A percentile compares a stretch with the other conserved stretches of the same genome.
These are phyloP conservation scores for Ceratorhiza oryzae-sativae DNA, from an alignment of 1,284 basidiomycete genomes.

Conservation along the genomic window DNA sequence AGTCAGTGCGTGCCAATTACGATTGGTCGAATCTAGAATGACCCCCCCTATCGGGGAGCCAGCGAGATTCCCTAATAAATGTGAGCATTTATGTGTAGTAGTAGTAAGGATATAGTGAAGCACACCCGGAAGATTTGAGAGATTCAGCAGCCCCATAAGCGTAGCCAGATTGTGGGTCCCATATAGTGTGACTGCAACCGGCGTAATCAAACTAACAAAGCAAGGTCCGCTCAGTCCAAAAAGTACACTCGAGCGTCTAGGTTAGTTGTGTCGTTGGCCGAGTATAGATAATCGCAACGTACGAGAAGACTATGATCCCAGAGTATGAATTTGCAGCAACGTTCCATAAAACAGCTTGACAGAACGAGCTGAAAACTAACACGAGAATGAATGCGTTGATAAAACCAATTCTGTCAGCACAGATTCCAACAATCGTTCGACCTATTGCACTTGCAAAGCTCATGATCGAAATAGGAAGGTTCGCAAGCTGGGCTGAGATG, in stretches of 20 bases:
- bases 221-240: conserved; percentile 33
- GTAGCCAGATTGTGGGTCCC: conserved; percentile 45
- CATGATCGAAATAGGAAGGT: conserved; percentile 43
- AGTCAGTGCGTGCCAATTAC: conserved; percentile 44
- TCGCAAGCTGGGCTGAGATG: conserved; percentile 40
- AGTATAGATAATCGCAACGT: conserved; percentile 4
- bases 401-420: conserved; percentile 44
- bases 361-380: conserved; percentile 43
- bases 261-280: neutral
- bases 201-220: conserved; percentile 44
- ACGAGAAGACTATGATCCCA: conserved; percentile 44
- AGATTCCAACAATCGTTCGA: conserved; percentile 42
- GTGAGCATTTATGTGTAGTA: neutral
- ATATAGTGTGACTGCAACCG: conserved; percentile 44
- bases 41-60: conserved; percentile 44
- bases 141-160: conserved; percentile 44
- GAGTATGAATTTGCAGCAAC: conserved; percentile 43
- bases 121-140: conserved; percentile 38
- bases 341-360: conserved; percentile 46
- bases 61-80: conserved; percentile 35
- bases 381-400: conserved; percentile 44
- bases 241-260: neutral
- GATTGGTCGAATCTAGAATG: conserved; percentile 41
- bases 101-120: neutral
- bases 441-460: conserved; percentile 44